Base-by-base conservation (phyloP, 495 filamentous ascomycete genomes). In the Rhypophila decipiens region DNA sequence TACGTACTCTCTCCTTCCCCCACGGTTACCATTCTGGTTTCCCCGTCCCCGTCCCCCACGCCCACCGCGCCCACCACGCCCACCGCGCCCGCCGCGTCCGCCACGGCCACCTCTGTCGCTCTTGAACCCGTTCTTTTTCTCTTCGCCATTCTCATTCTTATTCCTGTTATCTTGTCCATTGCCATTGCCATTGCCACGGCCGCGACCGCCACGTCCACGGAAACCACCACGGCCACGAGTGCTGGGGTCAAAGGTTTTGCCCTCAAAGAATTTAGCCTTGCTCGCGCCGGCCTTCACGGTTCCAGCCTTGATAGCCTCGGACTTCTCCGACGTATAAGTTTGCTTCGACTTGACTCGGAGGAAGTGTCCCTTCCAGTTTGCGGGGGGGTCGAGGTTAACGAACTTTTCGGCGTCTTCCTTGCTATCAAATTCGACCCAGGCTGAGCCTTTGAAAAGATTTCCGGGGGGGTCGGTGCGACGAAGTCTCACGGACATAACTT, bases 381-480 rank as follows among this genome's bases (percentile, higher is more conserved):
- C 91, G 63, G 87, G 84, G n/a, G 85, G 79, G 33, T 90, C 82
- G 7, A 90, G 67, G 1, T 71, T 80, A 35, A 95, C 69, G 68
- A 97, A 97, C 13, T 76, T 76, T 58, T 88, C 72, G 55, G 85
- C 81, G 20, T 79, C 76, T 40, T 91, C 86, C 49, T 85, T 82
- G 42, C 76, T 75, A 24, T 71, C 72, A 61, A 96, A 97, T 67
- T 96, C 90, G 42, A 96, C 89, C 57, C 95, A 97, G 21, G 96
- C 83, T 42, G 88, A 95, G 34, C 88, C 87, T 75, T 98, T 98
- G 78, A 96, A 97, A 19, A 62, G 55, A n/a, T n/a, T n/a, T n/a
- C n/a, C n/a, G 56, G 79, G 80, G 23, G 70, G 52, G 12, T 69
- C 49, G n/a, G 74, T 70, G 47, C 94, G 89, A 47, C 93, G 89